Evolutionary conservation across 805 yeast genomes (phyloP).

Genomic region (Zygosaccharomyces rouxii): DNA sequence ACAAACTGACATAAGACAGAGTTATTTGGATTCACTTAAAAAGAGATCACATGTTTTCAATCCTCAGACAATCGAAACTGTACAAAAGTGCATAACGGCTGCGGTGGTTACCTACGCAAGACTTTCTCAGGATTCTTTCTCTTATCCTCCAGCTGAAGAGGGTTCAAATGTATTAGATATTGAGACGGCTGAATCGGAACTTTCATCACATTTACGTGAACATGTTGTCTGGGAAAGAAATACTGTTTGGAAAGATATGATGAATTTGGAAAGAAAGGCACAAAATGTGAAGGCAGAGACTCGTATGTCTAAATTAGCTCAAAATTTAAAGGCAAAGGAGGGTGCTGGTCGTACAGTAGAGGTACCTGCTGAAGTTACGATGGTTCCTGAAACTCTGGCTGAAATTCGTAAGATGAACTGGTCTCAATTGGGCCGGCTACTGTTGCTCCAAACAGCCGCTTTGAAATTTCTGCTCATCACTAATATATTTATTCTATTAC

Average conservation of each 20-base stretch:
- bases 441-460: conserved; percentile 31
- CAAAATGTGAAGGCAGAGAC: conserved; percentile 59
- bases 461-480: conserved; percentile 47
- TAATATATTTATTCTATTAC: conserved; percentile 42
- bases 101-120: conserved; percentile 53
- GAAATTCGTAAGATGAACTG: conserved; percentile 19
- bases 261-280: conserved; percentile 80
- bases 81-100: conserved; percentile 53
- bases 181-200: conserved; percentile 44
- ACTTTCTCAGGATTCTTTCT: conserved; percentile 27
- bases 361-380: conserved; percentile 17
- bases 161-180: conserved; percentile 14
- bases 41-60: conserved; percentile 52
- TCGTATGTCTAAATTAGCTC: conserved; percentile 19
- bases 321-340: conserved; percentile 19
- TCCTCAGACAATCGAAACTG: conserved; percentile 40
- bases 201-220: conserved; percentile 65
- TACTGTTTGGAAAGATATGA: conserved; percentile 96
- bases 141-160: conserved; percentile 11
- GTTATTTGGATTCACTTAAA: conserved; percentile 49
- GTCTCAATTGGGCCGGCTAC: conserved; percentile 12
- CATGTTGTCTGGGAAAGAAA: conserved; percentile 97
- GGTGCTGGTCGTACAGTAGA: conserved; percentile 24
- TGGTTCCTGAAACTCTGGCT: conserved; percentile 16
- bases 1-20: conserved; percentile 53